Evolutionary conservation across 2,329 filamentous ascomycete genomes (phyloP).

Genomic region (Verticillium tricorpus): DNA sequence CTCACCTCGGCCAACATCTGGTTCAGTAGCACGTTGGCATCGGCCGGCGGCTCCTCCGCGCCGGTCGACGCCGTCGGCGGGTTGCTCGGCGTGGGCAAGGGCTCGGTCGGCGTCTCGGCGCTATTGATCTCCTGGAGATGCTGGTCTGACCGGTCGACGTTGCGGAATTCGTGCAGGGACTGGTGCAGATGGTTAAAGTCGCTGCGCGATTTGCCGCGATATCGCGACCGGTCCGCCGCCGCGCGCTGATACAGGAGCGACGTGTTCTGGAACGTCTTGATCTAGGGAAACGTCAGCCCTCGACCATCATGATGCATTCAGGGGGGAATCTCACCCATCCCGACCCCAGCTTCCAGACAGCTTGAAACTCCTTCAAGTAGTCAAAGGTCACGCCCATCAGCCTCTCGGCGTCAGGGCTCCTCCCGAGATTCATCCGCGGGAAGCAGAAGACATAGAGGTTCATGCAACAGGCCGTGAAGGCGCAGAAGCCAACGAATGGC

Average conservation of each 20-base stretch:
- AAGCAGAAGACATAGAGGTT: conserved; percentile 35
- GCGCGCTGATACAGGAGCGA: conserved; percentile 20
- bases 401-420: conserved; percentile 19
- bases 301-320: not conserved
- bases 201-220: conserved; percentile 19
- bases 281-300: not conserved
- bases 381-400: conserved; percentile 18
- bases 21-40: not conserved
- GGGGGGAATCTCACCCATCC: conserved; percentile 18
- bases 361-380: conserved; percentile 20
- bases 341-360: conserved; percentile 23
- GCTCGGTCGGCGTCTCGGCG: conserved; percentile 11
- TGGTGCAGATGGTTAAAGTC: conserved; percentile 25
- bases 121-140: conserved; percentile 23
- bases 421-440: conserved; percentile 33
- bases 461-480: conserved; percentile 37
- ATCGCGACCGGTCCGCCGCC: conserved; percentile 14
- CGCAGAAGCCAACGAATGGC: conserved; percentile 40
- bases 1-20: conserved; percentile 3
- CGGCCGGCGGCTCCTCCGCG: not conserved
- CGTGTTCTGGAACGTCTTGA: conserved; percentile 15
- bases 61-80: not conserved
- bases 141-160: conserved; percentile 24
- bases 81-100: not conserved
- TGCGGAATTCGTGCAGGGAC: conserved; percentile 24